Evolutionary conservation across 148 eudicot genomes (phyloP), one percentile per base, ranked within the genome.

Genomic region (Tetragonia tetragonoides): DNA sequence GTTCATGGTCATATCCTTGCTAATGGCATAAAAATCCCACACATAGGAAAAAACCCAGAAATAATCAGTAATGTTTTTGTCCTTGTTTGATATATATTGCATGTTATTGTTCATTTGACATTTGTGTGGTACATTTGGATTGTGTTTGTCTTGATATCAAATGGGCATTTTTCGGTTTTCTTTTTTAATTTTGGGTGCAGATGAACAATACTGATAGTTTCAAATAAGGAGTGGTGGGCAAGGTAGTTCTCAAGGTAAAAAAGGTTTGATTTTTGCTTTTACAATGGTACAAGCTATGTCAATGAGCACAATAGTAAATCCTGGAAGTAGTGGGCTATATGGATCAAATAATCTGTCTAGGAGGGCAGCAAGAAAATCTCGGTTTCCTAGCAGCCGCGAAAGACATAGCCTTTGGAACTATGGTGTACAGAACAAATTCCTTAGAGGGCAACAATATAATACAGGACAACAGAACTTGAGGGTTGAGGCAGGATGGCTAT

Each of bases 401-500:
- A 81, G 85, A 64, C 73, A 73, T 37, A 68, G 61, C 72, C 59
- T 83, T 63, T 81, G 80, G 86, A 76, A 81, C 84, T 66, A 71
- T 65, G 75, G 82, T 84, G 79, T 81, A 42, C 78, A 75, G 62
- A 81, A 73, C 72, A 65, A 70, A 15, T 83, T 85, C 17, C 86
- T 85, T n/a, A 67, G 75, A 8, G 77, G 86, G 53, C 87, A 70
- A 38, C 60, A 68, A 6, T 75, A 84, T 79, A 71, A 66, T 49
- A 66, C 70, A 46, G 80, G 84, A 56, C 84, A 76, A 60, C 69
- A 88, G 76, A 75, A 75, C 60, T 65, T 78, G 78, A 91, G 79
- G 79, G 90, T 85, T 77, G 76, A 80, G 82, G 99, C 93, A 74
- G 93, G 92, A 70, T 95, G 99, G 97, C 80, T 87, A 47, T 95